Evolutionary conservation across 768 basidiomycete genomes (phyloP).

Genomic region (Epithele typhae): DNA sequence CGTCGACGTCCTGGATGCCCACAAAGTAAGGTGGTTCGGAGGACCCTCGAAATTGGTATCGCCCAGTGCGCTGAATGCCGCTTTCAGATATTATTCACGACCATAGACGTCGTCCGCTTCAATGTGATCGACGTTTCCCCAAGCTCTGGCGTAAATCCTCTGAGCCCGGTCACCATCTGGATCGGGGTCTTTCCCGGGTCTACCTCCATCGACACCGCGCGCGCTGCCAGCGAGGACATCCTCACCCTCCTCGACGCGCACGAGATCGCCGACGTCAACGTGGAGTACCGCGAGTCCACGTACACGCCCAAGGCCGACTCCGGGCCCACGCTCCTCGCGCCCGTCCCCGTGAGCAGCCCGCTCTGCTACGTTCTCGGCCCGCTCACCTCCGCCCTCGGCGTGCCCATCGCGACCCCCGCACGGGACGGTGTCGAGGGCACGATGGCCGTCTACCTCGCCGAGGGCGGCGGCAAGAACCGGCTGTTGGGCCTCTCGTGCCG

Average conservation of each 20-base stretch:
- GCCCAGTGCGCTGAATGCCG: too few species aligned
- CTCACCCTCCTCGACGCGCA: slow-evolving; percentile 1
- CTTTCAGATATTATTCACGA: too few species aligned
- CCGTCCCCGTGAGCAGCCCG: not conserved
- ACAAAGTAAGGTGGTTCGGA: too few species aligned
- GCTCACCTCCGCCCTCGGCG: not conserved
- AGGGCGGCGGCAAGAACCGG: not conserved
- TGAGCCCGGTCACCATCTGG: not conserved
- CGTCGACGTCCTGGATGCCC: too few species aligned
- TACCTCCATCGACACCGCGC: too few species aligned
- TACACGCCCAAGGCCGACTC: not conserved
- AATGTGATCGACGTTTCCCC: too few species aligned
- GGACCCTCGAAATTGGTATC: too few species aligned
- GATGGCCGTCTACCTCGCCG: slow-evolving; percentile 6
- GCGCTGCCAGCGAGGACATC: not conserved
- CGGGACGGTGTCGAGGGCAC: slow-evolving; percentile 5
- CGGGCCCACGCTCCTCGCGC: not conserved
- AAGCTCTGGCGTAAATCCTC: too few species aligned
- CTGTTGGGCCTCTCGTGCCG: slow-evolving; percentile 2
- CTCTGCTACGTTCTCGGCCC: not conserved
- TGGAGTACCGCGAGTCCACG: slow-evolving; percentile 8
- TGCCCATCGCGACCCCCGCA: not conserved
- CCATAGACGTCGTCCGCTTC: too few species aligned
- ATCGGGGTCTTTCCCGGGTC: not conserved
- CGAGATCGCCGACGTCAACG: slow-evolving; percentile 7